Conservation (phyloP, 2,329 filamentous ascomycete genomes). For the Arachnomyces sp. region DNA sequence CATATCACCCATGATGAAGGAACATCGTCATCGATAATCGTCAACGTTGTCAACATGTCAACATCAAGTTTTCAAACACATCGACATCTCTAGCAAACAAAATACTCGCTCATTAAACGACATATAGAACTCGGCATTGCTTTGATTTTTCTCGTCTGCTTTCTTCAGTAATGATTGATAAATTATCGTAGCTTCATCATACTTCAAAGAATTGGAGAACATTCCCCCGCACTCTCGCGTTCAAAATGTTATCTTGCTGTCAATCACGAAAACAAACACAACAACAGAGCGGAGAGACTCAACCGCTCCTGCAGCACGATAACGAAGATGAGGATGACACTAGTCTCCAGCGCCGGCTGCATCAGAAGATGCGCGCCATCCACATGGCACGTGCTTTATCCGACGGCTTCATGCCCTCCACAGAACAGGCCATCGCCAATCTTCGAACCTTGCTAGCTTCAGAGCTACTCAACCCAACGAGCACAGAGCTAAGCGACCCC, state of each 20-base stretch:
- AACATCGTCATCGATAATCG: no score
- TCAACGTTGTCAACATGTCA: no score
- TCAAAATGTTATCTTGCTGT: slow-evolving; percentile 58
- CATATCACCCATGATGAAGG: no score
- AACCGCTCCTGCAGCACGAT: slow-evolving; percentile 77
- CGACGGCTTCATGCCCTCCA: slow-evolving; percentile 87
- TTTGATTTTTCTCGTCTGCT: no score
- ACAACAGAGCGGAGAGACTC: slow-evolving; percentile 53
- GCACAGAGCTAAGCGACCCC: slow-evolving; percentile 66
- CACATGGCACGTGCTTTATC: slow-evolving; percentile 79
- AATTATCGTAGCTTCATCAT: no score
- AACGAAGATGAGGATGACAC: slow-evolving; percentile 61
- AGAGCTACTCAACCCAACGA: slow-evolving; percentile 69
- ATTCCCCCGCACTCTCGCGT: no score
- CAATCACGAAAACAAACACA: slow-evolving; percentile 41
- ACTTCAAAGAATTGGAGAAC: no score
- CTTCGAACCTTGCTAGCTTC: slow-evolving; percentile 70
- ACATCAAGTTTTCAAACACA: no score
- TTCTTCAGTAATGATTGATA: no score
- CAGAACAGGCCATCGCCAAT: slow-evolving; percentile 72
- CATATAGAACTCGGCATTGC: no score
- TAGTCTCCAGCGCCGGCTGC: slow-evolving; percentile 64
- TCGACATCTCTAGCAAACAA: no score
- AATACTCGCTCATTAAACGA: no score
- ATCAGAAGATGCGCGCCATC: slow-evolving; percentile 87